phyloP scores from a whole-genome alignment of 306 rosid species.

The Vigna mungo region DNA sequence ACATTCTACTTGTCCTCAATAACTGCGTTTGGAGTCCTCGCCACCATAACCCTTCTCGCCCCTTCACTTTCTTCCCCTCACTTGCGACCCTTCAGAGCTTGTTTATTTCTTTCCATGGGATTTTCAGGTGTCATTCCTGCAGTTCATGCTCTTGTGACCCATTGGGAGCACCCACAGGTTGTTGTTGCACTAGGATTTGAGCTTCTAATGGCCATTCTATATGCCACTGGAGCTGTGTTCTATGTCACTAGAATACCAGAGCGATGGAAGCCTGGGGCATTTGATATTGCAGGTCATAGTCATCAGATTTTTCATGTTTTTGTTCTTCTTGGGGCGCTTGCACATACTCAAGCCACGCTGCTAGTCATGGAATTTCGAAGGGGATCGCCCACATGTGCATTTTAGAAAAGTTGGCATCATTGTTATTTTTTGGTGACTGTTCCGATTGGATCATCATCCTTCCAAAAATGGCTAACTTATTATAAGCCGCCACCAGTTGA shows the following conservation, averaged over 20 bases:
- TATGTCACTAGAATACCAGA: constrained; percentile 82
- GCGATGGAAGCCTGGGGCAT: constrained; percentile 87
- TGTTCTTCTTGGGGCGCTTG: constrained; percentile 86
- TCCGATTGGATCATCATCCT: constrained; percentile 14
- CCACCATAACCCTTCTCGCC: constrained; percentile 70
- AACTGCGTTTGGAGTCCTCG: constrained; percentile 65
- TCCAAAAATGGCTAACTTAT: constrained; percentile 14
- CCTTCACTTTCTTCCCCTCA: constrained; percentile 68
- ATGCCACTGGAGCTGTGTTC: constrained; percentile 74
- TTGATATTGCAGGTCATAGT: constrained; percentile 93
- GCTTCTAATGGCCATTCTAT: constrained; percentile 73
- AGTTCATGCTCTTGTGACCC: constrained; percentile 63
- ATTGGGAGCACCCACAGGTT: constrained; percentile 63
- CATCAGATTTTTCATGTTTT: constrained; percentile 92
- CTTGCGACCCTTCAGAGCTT: constrained; percentile 70
- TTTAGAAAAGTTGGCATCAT: constrained; percentile 6
- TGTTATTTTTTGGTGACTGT: neutral
- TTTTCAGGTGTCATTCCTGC: constrained; percentile 88
- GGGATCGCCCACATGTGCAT: constrained; percentile 61
- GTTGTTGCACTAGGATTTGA: constrained; percentile 70
- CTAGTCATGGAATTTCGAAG: constrained; percentile 68
- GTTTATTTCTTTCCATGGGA: constrained; percentile 82
- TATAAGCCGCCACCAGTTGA: constrained; percentile 1
- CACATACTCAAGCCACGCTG: constrained; percentile 73
- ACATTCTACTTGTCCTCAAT: constrained; percentile 71